Base-by-base conservation (phyloP, 2,329 filamentous ascomycete genomes). In the Pleoardoris graminearum region DNA sequence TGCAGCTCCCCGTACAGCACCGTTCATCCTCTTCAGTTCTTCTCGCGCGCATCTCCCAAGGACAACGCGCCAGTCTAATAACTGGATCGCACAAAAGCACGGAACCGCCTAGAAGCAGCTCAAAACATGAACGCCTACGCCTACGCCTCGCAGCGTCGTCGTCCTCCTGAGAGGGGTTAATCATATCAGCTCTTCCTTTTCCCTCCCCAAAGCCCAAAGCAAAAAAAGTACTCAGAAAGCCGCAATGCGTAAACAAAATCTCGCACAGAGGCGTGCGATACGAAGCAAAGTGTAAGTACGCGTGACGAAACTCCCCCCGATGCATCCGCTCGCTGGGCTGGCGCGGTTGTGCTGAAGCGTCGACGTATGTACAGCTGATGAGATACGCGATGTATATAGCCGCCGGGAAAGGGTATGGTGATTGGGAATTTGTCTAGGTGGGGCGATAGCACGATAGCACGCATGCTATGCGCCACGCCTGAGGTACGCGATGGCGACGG, bases 61-160 rank as follows among this genome's bases (percentile, higher is more conserved):
- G 22, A 10, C 3, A 54, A 59, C 54, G 48, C 52, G 51, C 57
- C 62, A 63, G 62, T 64, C 62, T 66, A 61, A 62, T 58, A 65
- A 65, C 66, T 63, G 61, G 61, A 51, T 62, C 58, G 51, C 36
- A 54, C 58, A 7, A 36, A 45, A 64, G 61, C 66, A 63, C 61
- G 58, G 5, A 7, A 67, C 57, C 63, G 65, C 62, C 63, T 64
- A 65, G 62, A 55, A 61, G 63, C 65, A 64, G 30, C 64, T 56
- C 58, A 62, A 60, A 65, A 67, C 25, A 48, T 42, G 44, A 37
- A 48, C 32, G 33, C 17, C 8, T 17, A 45, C 46, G 51, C 51
- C 39, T 36, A 49, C 45, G 50, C 50, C 38, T 49, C 39, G 29
- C 33, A 54, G 47, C 41, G 47, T 47, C 17, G n/a, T 41, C 39